These are phyloP conservation scores for Remersonia thermophila DNA, from an alignment of 2,329 filamentous ascomycete genomes.

Conservation along the genomic window DNA sequence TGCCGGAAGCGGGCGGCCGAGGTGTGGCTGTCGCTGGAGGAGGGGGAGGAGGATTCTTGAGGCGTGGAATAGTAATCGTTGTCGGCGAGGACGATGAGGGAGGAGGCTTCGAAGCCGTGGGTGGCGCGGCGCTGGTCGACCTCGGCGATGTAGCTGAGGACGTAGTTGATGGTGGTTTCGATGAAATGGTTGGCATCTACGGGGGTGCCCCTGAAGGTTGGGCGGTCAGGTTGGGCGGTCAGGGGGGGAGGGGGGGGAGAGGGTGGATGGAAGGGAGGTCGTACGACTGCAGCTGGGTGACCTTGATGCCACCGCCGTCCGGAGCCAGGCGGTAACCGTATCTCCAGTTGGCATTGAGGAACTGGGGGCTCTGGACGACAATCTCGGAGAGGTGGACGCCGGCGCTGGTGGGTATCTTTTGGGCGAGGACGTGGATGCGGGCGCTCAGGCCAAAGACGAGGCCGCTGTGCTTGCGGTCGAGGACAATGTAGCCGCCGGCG, in stretches of 20 bases:
- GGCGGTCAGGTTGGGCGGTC: conserved; percentile 3
- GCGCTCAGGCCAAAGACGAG: conserved; percentile 57
- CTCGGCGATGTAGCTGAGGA: conserved; percentile 63
- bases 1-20: conserved; percentile 22
- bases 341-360: conserved; percentile 73
- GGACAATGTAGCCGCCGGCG: conserved; percentile 86
- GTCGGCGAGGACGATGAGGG: conserved; percentile 81
- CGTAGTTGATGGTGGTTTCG: conserved; percentile 80
- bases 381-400: conserved; percentile 60
- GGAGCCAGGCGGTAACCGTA: conserved; percentile 64
- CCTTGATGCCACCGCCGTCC: conserved; percentile 65
- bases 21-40: conserved; percentile 2
- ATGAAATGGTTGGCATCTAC: conserved; percentile 66
- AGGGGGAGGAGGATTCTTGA: conserved; percentile 19
- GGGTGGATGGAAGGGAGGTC: too few species aligned
- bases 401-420: conserved; percentile 43
- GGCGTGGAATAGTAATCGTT: conserved; percentile 91
- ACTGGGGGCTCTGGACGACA: conserved; percentile 84
- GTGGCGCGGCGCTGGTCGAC: conserved; percentile 25
- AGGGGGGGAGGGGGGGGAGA: too few species aligned
- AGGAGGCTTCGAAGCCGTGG: conserved; percentile 50
- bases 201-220: conserved; percentile 29
- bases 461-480: conserved; percentile 76
- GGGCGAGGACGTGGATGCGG: conserved; percentile 52
- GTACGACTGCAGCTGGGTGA: conserved; percentile 69